Evolutionary conservation across 2,329 filamentous ascomycete genomes (phyloP).

Genomic region (Colletotrichum incanum): DNA sequence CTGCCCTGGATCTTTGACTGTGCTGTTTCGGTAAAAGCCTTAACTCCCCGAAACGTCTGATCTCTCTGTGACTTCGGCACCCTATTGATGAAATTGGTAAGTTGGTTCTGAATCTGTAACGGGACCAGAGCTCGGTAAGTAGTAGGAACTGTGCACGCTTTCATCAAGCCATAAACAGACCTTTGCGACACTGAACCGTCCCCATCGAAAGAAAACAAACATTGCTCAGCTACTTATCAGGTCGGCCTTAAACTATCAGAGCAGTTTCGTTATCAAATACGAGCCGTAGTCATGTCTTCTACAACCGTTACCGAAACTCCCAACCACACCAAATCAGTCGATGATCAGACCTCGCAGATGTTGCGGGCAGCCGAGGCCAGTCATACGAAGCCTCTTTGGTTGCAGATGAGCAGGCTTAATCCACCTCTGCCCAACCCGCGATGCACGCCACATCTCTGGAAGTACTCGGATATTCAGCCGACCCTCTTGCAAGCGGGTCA

Average conservation of each 20-base stretch:
- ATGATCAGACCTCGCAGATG: conserved; percentile 19
- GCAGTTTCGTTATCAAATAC: not conserved
- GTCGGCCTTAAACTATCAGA: too few relatives aligned
- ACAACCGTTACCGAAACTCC: conserved; percentile 14
- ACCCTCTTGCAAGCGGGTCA: conserved; percentile 52
- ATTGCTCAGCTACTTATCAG: not conserved
- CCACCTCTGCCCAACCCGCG: conserved; percentile 61
- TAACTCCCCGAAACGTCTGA: conserved; percentile 7
- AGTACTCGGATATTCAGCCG: conserved; percentile 52
- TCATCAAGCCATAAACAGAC: conserved; percentile 6
- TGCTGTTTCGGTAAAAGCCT: not conserved
- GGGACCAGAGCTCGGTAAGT: not conserved
- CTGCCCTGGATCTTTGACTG: not conserved
- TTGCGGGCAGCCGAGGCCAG: conserved; percentile 28
- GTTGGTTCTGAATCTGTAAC: not conserved
- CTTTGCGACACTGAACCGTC: not conserved
- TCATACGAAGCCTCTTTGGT: conserved; percentile 58
- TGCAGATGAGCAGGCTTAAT: conserved; percentile 60
- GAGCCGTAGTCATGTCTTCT: conserved; percentile 16
- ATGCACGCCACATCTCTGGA: conserved; percentile 54
- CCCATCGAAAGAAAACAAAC: not conserved
- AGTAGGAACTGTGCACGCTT: not conserved
- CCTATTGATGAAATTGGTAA: not conserved
- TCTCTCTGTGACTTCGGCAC: not conserved
- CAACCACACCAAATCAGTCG: conserved; percentile 1